Evolutionary conservation across 2,329 filamentous ascomycete species (phyloP).

Genomic region (Aspergillus sp.): DNA sequence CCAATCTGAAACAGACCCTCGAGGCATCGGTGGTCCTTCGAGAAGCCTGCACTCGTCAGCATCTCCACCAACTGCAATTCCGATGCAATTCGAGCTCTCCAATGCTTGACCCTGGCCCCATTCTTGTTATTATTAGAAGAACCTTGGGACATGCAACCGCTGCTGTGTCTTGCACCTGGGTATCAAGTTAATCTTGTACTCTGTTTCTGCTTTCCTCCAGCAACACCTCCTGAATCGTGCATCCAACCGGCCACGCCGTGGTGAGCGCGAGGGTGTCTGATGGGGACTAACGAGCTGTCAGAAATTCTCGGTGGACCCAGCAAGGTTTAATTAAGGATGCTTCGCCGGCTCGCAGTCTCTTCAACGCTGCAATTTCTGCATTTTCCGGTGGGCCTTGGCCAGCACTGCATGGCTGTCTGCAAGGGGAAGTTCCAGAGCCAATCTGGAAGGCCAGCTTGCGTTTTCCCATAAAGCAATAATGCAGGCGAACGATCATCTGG

Average conservation of each 20-base stretch:
- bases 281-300: conserved; percentile 16
- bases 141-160: neutral
- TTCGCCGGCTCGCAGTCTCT: neutral
- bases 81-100: neutral
- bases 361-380: conserved; percentile 15
- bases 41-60: conserved; percentile 25
- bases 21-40: conserved; percentile 20
- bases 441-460: neutral
- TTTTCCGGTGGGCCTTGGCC: conserved; percentile 29
- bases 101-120: neutral
- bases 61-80: neutral
- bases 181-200: too few relatives aligned
- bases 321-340: conserved; percentile 44
- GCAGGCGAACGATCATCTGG: conserved; percentile 3
- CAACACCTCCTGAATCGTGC: too few relatives aligned
- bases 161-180: too few relatives aligned
- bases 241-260: neutral
- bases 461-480: neutral
- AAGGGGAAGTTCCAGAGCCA: conserved; percentile 15
- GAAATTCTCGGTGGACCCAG: conserved; percentile 18
- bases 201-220: neutral
- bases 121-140: neutral
- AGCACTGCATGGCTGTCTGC: conserved; percentile 15
- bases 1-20: conserved; percentile 16
- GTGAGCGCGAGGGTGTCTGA: neutral